Base-by-base conservation (phyloP, 441 rosid species). In the Corymbia citriodora region DNA sequence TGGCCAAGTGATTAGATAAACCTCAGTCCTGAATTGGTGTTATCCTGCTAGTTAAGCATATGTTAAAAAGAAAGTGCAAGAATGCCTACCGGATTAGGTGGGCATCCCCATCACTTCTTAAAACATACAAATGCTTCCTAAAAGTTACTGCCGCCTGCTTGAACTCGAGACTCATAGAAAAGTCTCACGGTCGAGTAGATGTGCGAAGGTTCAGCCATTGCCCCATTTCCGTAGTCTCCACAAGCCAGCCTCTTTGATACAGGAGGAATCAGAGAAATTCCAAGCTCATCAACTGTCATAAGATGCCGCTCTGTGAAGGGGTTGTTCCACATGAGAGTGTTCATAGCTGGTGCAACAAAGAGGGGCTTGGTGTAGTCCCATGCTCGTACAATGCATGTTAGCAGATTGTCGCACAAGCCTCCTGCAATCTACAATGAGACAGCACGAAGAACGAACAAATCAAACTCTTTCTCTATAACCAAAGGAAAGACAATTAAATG, bases 201-300 rank as follows among this genome's bases (percentile, higher is more conserved):
- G 29, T 95, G 91, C 86, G 96, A 95, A 86, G 99, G 98, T 94
- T 98, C 99, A 12, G 99, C 99, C 99, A 98, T 97, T 59, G 98
- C 99, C 52, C 99, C 99, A 55, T 95, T 97, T 45, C 99, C 99
- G 55, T 95, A 96, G 89, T 98, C 99, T 25, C 98, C 99, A 88
- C 99, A 96, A 45, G 97, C 99, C 87, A 97, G 94, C 93, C 94
- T 95, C 94, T 97, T 97, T 49, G 96, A 90, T 88, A 97, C 95
- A 2, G 99, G 98, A 29, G 98, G 99, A 92, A 98, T 96, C 19
- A 97, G 95, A 55, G 97, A 93, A 90, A 97, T 94, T 88, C 99
- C 99, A n/a, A 97, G 97, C 81, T 98, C 99, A 90, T 96, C 99
- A 55, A 97, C 95, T 48, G 94, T 88, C 96, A 96, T 91, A 19